These are phyloP conservation scores for Hymenoscyphus albidus DNA, from an alignment of 2,329 filamentous ascomycete species.

Conservation along the genomic window DNA sequence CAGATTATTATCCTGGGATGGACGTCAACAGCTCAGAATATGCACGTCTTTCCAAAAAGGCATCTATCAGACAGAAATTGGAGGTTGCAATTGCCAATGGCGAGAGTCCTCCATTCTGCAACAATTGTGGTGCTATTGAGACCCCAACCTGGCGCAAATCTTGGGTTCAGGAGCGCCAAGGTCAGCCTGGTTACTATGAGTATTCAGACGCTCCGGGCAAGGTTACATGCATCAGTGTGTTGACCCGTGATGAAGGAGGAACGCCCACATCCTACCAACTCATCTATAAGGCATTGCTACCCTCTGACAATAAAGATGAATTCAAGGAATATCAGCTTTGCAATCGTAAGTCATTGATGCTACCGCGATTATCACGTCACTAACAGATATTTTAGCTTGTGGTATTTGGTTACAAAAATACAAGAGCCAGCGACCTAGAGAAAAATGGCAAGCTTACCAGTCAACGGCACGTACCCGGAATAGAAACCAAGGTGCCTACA, in stretches of 20 bases:
- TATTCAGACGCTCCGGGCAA: slow-evolving; percentile 69
- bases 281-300: slow-evolving; percentile 68
- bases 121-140: slow-evolving; percentile 91
- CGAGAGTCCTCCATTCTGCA: slow-evolving; percentile 82
- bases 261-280: slow-evolving; percentile 66
- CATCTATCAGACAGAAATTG: slow-evolving; percentile 47
- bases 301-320: slow-evolving; percentile 57
- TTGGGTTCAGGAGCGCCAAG: slow-evolving; percentile 72
- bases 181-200: slow-evolving; percentile 65
- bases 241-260: slow-evolving; percentile 60
- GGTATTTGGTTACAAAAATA: slow-evolving; percentile 93
- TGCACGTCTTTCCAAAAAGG: slow-evolving; percentile 29
- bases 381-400: slow-evolving; percentile 55
- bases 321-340: slow-evolving; percentile 77
- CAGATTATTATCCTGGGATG: not conserved
- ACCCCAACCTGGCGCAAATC: slow-evolving; percentile 96
- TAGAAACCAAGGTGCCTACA: slow-evolving; percentile 20
- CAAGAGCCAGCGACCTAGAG: slow-evolving; percentile 74
- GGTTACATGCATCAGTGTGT: slow-evolving; percentile 69
- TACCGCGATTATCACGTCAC: slow-evolving; percentile 24
- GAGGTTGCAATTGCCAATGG: slow-evolving; percentile 69
- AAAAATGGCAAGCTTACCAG: slow-evolving; percentile 63
- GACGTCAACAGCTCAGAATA: slow-evolving; percentile 9
- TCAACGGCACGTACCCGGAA: slow-evolving; percentile 31
- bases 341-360: slow-evolving; percentile 62